Percentiles rank a stretch among this genome's conserved stretches.
These are phyloP conservation scores for Pueraria montana DNA, from an alignment of 306 rosid genomes.

Conservation along the genomic window DNA sequence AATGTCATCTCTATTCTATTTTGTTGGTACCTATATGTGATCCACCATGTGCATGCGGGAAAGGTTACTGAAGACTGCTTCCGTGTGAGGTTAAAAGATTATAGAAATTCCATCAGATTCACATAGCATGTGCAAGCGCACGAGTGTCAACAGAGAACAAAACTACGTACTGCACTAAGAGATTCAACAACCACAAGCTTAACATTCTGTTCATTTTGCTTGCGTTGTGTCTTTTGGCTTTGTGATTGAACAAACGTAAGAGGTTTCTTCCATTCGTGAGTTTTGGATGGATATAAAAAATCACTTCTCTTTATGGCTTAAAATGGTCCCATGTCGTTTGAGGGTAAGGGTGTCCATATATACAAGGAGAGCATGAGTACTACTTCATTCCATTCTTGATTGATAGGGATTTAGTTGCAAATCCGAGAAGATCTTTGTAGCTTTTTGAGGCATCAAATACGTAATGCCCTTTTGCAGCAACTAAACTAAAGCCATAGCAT, in stretches of 20 bases:
- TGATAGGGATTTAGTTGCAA: conserved; percentile 1
- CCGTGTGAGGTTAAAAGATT: neutral
- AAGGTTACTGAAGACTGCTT: neutral
- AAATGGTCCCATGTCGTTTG: neutral
- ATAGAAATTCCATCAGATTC: neutral
- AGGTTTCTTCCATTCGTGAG: conserved; percentile 6
- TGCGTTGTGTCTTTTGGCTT: neutral
- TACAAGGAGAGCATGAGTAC: neutral
- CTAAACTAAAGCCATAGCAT: neutral
- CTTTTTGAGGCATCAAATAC: neutral
- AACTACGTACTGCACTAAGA: neutral
- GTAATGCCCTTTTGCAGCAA: conserved; percentile 16
- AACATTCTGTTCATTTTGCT: neutral
- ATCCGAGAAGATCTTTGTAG: neutral
- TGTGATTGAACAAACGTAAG: neutral
- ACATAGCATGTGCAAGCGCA: neutral
- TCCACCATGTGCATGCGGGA: neutral
- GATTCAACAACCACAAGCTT: conserved; percentile 2
- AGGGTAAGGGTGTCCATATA: neutral
- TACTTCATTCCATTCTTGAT: neutral
- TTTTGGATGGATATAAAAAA: neutral
- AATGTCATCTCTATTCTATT: neutral
- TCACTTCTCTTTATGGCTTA: neutral
- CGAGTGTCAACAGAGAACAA: neutral
- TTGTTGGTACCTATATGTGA: neutral